These are phyloP conservation scores for Fusarium sp. DNA, from an alignment of 2,329 filamentous ascomycete genomes.

Conservation along the genomic window DNA sequence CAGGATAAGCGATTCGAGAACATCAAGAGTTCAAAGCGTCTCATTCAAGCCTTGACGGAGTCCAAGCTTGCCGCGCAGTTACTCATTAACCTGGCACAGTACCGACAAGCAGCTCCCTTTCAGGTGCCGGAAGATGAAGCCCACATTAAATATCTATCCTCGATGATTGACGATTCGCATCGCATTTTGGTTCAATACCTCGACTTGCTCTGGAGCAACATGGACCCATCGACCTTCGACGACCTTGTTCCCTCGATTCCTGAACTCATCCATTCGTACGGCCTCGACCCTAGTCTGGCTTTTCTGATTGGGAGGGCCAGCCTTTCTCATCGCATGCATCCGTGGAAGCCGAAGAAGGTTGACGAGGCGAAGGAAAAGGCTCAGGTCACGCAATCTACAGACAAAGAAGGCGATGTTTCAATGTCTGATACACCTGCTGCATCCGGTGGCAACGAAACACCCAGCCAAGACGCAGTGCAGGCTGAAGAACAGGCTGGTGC, in stretches of 20 bases:
- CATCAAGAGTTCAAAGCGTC: slow-evolving; percentile 77
- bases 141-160: slow-evolving; percentile 88
- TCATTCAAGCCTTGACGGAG: slow-evolving; percentile 82
- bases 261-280: slow-evolving; percentile 79
- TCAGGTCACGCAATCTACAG: slow-evolving; percentile 46
- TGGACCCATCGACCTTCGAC: slow-evolving; percentile 81
- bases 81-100: slow-evolving; percentile 90
- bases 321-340: slow-evolving; percentile 71
- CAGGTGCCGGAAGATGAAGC: slow-evolving; percentile 75
- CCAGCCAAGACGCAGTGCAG: slow-evolving; percentile 40
- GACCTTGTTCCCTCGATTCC: slow-evolving; percentile 78
- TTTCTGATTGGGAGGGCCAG: slow-evolving; percentile 85
- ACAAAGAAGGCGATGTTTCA: slow-evolving; percentile 67
- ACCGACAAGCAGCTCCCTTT: slow-evolving; percentile 87
- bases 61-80: slow-evolving; percentile 82
- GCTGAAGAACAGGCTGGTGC: slow-evolving; percentile 48
- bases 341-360: slow-evolving; percentile 51
- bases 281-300: slow-evolving; percentile 81
- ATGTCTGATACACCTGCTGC: slow-evolving; percentile 55
- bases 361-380: slow-evolving; percentile 43
- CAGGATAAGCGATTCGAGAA: slow-evolving; percentile 85
- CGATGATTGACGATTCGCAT: slow-evolving; percentile 90
- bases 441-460: slow-evolving; percentile 40
- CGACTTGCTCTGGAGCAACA: slow-evolving; percentile 84
- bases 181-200: slow-evolving; percentile 87